Evolutionary conservation across 345 rosid genomes (phyloP), one percentile per base, ranked within the genome.

Genomic region (Schrenkiella parvula): DNA sequence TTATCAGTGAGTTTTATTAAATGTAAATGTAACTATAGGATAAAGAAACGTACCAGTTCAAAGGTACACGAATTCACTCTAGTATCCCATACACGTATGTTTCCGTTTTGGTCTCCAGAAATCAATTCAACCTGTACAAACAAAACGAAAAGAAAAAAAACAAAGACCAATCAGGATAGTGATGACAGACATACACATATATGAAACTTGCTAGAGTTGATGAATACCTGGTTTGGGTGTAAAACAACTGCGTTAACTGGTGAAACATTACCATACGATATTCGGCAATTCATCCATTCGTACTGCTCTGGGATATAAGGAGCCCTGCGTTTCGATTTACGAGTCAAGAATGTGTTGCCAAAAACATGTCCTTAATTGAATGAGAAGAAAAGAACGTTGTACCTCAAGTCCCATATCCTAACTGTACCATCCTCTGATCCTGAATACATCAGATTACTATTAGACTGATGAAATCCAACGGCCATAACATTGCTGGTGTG

Each of bases 371-470:
- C 38, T 34, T 34, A 34, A 8, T 14, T 46, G 3, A 25, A 47
- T 14, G 37, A 63, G n/a, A 37, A 44, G 19, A 17, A 3, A 51
- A 19, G n/a, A 26, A 3, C 15, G 21, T 7, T 32, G 22, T 62
- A 88, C 97, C 99, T 91, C 80, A 91, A 80, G 77, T 95, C 99
- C 99, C 98, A 95, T 47, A 91, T 88, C 80, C 84, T 91, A 69
- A 95, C 96, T 0, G 97, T 91, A 29, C 98, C 97, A 83, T 95
- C 98, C 73, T 91, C 99, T 22, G 98, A 95, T 66, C 99, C 99
- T 32, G 99, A 91, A 68, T 95, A 91, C 99, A 95, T 87, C 97
- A 90, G 87, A 68, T 89, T 91, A 4, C 96, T 93, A 81, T 89
- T 97, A 82, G 92, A 84, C n/a, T n/a, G n/a, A 15, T 95, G 92